Conservation (phyloP, 2,329 filamentous ascomycete species). For the Verticillium nubilum region DNA sequence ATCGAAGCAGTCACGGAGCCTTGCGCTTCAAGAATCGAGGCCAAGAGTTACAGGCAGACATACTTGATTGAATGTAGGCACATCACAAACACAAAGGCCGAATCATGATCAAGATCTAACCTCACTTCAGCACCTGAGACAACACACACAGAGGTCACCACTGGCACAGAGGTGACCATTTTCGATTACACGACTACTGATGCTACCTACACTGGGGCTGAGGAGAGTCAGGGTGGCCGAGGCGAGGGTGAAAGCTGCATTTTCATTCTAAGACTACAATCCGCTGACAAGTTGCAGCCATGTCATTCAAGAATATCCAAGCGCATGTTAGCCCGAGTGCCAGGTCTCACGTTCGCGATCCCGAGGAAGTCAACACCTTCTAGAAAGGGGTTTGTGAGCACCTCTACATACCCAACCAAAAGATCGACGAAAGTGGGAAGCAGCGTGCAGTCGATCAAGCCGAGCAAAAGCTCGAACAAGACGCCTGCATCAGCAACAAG, state of each 20-base stretch:
- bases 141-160: background rate
- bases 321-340: no score
- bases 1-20: background rate
- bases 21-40: background rate
- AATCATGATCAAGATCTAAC: background rate
- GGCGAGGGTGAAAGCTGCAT: background rate
- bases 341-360: constrained; percentile 23
- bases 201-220: background rate
- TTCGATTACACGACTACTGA: background rate
- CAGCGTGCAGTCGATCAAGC: background rate
- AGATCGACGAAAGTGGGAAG: constrained; percentile 13
- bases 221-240: background rate
- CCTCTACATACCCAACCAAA: constrained; percentile 24
- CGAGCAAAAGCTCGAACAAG: background rate
- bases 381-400: constrained; percentile 23
- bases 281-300: no score
- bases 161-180: background rate
- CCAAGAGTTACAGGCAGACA: background rate
- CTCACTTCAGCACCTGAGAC: background rate
- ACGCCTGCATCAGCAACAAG: background rate
- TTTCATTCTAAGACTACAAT: background rate
- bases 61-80: background rate
- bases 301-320: no score
- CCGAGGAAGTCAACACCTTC: constrained; percentile 21
- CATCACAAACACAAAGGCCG: background rate